Base-by-base conservation (phyloP, 2,329 filamentous ascomycete species). In the Ophiostoma angusticollis region DNA sequence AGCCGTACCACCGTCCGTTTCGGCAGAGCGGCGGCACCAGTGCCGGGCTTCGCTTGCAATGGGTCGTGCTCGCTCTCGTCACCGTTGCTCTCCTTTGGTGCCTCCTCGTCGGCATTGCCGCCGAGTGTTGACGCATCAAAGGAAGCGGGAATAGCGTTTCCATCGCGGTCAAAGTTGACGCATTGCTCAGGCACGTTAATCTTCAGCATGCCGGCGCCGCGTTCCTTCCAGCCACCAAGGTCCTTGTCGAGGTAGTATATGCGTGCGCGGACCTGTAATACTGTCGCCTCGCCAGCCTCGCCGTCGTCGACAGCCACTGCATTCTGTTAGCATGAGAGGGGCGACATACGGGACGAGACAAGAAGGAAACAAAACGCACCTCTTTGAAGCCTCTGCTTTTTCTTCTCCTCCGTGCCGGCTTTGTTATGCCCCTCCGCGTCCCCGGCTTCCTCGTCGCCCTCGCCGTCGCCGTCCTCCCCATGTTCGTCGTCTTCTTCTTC, bases 181-280 rank as follows among this genome's bases (percentile, higher is more conserved):
- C 67, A 73, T 22, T 61, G 58, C 47, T 72, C 67, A 3, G 74
- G 73, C 12, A 80, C 78, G 52, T 95, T 94, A 55, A 94, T 70
- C 61, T 91, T 91, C 49, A 94, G 67, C 50, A 80, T 80, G 31
- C 87, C 87, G 4, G 78, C 71, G 11, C 87, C 87, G 37, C 87
- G 78, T 61, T 96, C 89, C 58, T 89, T 89, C 89, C 89, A 96
- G 33, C 77, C 78, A 39, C 72, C 72, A 32, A 68, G 70, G 25
- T 68, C 67, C 47, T 74, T 74, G 47, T 81, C 76, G 51, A 91
- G 81, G 42, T 80, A 72, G 62, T 84, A 96, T 42, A 96, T 73
- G 58, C 93, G 93, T 16, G 84, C 81, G 47, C 87, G 79, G 35
- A 84, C 62, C 21, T 48, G 46, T 27, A 49, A 37, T 39, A 49